A percentile compares a stretch with the other conserved stretches of the same genome.
These are phyloP conservation scores for Quercus phellos DNA, from an alignment of 331 rosid species.

Conservation along the genomic window DNA sequence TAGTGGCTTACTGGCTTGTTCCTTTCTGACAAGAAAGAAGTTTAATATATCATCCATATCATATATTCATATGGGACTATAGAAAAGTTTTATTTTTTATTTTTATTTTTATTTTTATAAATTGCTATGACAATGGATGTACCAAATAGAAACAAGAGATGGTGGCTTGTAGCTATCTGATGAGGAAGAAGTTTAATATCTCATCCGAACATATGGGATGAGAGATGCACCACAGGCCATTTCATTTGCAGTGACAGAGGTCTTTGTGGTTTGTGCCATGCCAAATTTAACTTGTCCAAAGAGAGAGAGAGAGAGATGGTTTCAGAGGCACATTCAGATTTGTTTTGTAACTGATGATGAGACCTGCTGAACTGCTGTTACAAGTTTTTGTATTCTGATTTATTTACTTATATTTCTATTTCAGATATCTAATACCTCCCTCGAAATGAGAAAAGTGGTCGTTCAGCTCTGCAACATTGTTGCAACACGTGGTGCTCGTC, in stretches of 20 bases:
- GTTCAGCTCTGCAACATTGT: conserved; percentile 65
- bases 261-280: neutral
- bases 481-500: conserved; percentile 86
- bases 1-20: no score
- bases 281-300: no score
- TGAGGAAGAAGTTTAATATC: neutral
- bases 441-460: conserved; percentile 48
- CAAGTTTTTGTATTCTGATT: neutral
- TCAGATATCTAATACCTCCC: conserved; percentile 64
- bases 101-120: no score
- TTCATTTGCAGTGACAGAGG: neutral
- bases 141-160: no score
- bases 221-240: neutral
- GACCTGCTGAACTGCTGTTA: neutral
- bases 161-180: no score
- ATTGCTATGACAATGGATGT: no score
- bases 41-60: neutral
- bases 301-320: no score
- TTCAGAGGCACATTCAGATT: neutral
- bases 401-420: neutral
- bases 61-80: neutral
- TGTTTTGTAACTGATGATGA: conserved; percentile 1
- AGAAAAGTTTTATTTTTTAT: no score
- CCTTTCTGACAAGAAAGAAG: neutral
- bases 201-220: neutral